Base-by-base conservation (phyloP, 148 eudicot species). In the Suaeda aralocaspica region DNA sequence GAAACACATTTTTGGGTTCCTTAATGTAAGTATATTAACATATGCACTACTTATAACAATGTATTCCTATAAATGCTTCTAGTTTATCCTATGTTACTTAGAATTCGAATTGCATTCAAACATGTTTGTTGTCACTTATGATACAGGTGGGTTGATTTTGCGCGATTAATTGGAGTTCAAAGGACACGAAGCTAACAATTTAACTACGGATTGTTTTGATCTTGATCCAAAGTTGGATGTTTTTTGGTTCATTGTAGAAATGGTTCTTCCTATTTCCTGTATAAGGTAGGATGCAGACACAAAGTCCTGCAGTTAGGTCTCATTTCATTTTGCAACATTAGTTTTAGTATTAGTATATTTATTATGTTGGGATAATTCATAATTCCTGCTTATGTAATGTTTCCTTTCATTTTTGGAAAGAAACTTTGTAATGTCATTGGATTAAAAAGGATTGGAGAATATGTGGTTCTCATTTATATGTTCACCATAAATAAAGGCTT, bases 131-230 rank as follows among this genome's bases (percentile, higher is more conserved):
- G n/a, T n/a, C n/a, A n/a, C n/a, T n/a, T n/a, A n/a, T 52, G 24
- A 39, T 9, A 63, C 79, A 91, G 97, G 94, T 92, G 97, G 97
- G 97, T 92, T 72, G 97, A 92, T 77, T 92, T 85, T 71, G 97
- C 97, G 12, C 95, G 96, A 59, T 87, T 88, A 90, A 69, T 80
- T 24, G 97, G 97, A 33, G 80, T 92, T 70, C 97, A 92, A 73
- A 89, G 82, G 73, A 68, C 73, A 18, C 82, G 87, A 46, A 85
- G 81, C 1, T 87, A 77, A 79, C 53, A 44, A 13, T 6, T 15
- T 7, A 28, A 31, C 29, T 19, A 46, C 33, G 65, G 59, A 41
- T 53, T 51, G 15, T 49, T 72, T 34, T 64, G 39, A 26, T 42
- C 28, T 24, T 68, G 48, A 41, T 34, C 50, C 62, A 11, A 63